Evolutionary conservation across 2,329 filamentous ascomycete genomes (phyloP).

Genomic region (Neonectria neomacrospora): DNA sequence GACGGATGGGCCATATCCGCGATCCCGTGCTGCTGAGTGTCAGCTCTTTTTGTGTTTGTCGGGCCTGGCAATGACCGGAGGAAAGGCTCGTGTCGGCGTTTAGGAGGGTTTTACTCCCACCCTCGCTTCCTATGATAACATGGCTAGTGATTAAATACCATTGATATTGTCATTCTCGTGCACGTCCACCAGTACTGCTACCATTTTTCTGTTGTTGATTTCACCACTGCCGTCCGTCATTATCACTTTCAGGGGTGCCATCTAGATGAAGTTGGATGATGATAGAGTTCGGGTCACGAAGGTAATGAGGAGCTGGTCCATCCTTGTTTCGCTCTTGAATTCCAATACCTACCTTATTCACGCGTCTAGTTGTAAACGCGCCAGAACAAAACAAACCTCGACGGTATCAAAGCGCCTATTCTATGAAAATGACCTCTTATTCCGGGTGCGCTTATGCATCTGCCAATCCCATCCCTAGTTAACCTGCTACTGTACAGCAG

Average conservation of each 20-base stretch:
- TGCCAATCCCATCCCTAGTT: not conserved
- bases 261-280: not conserved
- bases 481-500: not conserved
- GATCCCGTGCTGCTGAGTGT: constrained; percentile 23
- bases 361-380: constrained; percentile 1
- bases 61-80: constrained; percentile 34
- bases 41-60: constrained; percentile 26
- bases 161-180: constrained; percentile 36
- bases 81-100: constrained; percentile 43
- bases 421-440: not conserved
- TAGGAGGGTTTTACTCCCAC: constrained; percentile 46
- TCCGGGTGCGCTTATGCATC: not conserved
- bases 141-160: constrained; percentile 52
- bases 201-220: not conserved
- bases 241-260: not conserved
- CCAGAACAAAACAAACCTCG: constrained; percentile 6
- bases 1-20: constrained; percentile 23
- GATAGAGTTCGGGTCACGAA: not conserved
- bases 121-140: constrained; percentile 49
- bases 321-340: not conserved
- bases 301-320: not conserved
- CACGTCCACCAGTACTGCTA: not conserved
- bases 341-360: not conserved
- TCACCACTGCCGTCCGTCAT: not conserved
- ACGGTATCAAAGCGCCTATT: constrained; percentile 15